Base-by-base conservation (phyloP, 345 rosid species). In the Bretschneidera sinensis region DNA sequence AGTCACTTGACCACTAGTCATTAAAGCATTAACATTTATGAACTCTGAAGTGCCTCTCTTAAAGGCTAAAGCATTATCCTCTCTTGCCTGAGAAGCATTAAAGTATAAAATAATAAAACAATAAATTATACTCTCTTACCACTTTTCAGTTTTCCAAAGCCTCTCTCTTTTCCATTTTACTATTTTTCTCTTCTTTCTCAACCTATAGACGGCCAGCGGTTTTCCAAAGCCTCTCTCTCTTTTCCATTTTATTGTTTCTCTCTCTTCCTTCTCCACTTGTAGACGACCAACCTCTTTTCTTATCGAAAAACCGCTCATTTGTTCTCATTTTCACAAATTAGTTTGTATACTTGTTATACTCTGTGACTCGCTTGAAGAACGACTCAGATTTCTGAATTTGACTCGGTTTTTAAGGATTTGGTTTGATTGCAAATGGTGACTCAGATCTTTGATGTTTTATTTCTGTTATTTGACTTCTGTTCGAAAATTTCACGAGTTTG, bases 111-210 rank as follows among this genome's bases (percentile, higher is more conserved):
- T n/a, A n/a, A 83, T 83, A 86, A 85, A 87, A 79, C 73, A 81
- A 84, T 76, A 87, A 77, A 84, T 83, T 65, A 81, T 83, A 71
- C 52, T 1, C 60, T 48, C n/a, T 21, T 55, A 25, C 6, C 11
- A 61, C 79, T 72, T 87, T 89, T 55, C 79, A 81, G 80, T 81
- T 89, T 83, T 72, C 87, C 67, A 76, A 83, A n/a, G n/a, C 85
- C 71, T n/a, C 51, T 57, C 62, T 60, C 24, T 67, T 70, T 61
- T 61, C 75, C 60, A 62, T 66, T 39, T 65, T 69, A 59, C 70
- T 39, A 72, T 69, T 78, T 78, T 73, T 75, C 78, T 76, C 74
- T 54, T 21, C 17, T 17, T 57, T 45, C 57, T 57, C 48, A 74
- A 83, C 78, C 90, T 84, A 81, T 14, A 78, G 81, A 74, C 57